A percentile compares a stretch with the other conserved stretches of the same genome.
Conservation (phyloP, 345 rosid species). For the Melaleuca quinquenervia region DNA sequence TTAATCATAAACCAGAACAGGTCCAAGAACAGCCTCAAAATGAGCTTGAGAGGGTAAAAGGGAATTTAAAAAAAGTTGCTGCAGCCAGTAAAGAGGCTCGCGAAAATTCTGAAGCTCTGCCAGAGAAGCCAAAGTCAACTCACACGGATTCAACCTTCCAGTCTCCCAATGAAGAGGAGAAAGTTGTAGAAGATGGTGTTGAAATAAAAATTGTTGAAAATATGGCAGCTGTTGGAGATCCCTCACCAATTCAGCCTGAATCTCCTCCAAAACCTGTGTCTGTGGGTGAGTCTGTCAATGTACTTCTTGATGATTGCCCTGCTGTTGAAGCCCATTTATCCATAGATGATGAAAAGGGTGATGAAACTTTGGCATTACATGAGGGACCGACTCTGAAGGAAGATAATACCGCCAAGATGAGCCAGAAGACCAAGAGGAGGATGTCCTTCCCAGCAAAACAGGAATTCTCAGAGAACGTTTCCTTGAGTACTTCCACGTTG, state of each 20-base stretch:
- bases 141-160: background rate
- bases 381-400: background rate
- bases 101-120: background rate
- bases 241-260: background rate
- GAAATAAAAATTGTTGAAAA: background rate
- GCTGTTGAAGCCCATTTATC: background rate
- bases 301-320: background rate
- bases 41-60: conserved; percentile 14
- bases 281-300: background rate
- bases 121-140: conserved; percentile 5
- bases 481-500: background rate
- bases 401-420: background rate
- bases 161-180: background rate
- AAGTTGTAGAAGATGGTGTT: background rate
- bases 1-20: background rate
- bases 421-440: conserved; percentile 6
- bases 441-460: conserved; percentile 6
- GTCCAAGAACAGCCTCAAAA: conserved; percentile 6
- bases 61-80: conserved; percentile 6
- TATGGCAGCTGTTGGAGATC: background rate
- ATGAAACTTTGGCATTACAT: background rate
- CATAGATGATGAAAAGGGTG: background rate
- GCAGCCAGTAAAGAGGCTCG: background rate
- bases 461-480: conserved; percentile 2
- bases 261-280: background rate